A percentile compares a stretch with the other conserved stretches of the same genome.
Evolutionary conservation across 495 filamentous ascomycete genomes (phyloP).

Genomic region (Hyaloscypha variabilis): DNA sequence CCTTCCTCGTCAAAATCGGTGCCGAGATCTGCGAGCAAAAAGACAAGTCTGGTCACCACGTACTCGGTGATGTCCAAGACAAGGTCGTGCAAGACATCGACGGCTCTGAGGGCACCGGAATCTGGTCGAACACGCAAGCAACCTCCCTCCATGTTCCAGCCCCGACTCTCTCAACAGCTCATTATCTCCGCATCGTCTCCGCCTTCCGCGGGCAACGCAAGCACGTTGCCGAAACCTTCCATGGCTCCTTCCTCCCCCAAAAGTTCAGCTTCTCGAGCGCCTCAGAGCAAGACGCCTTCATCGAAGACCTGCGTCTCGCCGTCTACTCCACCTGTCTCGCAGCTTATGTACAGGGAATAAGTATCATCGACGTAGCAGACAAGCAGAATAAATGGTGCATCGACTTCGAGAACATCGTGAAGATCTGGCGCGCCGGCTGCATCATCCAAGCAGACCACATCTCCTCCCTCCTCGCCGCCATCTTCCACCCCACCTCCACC

Average conservation of each 20-base stretch:
- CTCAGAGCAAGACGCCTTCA: slow-evolving; percentile 49
- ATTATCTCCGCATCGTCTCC: slow-evolving; percentile 68
- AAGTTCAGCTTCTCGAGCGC: slow-evolving; percentile 30
- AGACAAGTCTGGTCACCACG: slow-evolving; percentile 49
- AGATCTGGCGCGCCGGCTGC: slow-evolving; percentile 74
- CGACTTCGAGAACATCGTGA: slow-evolving; percentile 57
- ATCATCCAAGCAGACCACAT: slow-evolving; percentile 75
- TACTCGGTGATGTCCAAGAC: slow-evolving; percentile 69
- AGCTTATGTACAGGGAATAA: slow-evolving; percentile 68
- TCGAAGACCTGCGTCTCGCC: slow-evolving; percentile 62
- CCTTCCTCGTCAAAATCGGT: slow-evolving; percentile 66
- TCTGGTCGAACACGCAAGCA: slow-evolving; percentile 66
- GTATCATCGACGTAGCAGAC: slow-evolving; percentile 64
- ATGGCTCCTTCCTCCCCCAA: slow-evolving; percentile 22
- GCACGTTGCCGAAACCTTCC: slow-evolving; percentile 41
- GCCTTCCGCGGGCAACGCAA: slow-evolving; percentile 61
- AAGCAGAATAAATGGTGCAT: slow-evolving; percentile 66
- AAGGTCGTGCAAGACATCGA: slow-evolving; percentile 78
- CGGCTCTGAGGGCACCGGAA: slow-evolving; percentile 67
- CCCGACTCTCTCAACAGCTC: slow-evolving; percentile 64
- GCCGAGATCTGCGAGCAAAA: slow-evolving; percentile 60
- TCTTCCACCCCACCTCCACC: slow-evolving; percentile 29
- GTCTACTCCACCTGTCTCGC: slow-evolving; percentile 66
- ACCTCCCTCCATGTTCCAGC: slow-evolving; percentile 63
- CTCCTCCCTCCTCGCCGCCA: slow-evolving; percentile 55